Percentiles rank a stretch among this genome's conserved stretches.
Evolutionary conservation across 2,329 filamentous ascomycete species (phyloP).

Genomic region (Phialemoniopsis sp.): DNA sequence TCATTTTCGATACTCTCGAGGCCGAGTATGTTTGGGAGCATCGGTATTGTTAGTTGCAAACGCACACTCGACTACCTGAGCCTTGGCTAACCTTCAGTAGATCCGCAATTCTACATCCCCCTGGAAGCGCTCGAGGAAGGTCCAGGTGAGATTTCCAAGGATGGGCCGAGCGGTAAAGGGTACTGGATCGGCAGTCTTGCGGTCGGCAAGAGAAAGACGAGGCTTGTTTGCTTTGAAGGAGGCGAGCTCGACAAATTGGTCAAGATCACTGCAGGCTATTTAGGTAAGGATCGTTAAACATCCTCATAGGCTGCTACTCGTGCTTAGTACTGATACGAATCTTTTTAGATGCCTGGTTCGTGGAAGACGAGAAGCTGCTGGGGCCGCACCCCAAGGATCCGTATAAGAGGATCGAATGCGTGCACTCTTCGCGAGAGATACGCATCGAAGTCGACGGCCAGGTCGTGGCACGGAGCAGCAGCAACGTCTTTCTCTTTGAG

Average conservation of each 20-base stretch:
- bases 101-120: conserved; percentile 27
- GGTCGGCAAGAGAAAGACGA: conserved; percentile 9
- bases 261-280: conserved; percentile 8
- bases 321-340: not conserved
- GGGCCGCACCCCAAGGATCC: conserved; percentile 60
- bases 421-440: conserved; percentile 49
- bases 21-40: conserved; percentile 31
- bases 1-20: conserved; percentile 24
- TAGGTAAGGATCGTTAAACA: too few relatives aligned
- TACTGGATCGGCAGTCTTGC: conserved; percentile 14
- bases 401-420: conserved; percentile 59
- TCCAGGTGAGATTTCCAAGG: conserved; percentile 3
- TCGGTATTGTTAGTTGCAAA: conserved; percentile 15
- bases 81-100: too few relatives aligned
- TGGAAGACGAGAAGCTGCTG: conserved; percentile 27
- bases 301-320: not conserved
- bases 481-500: conserved; percentile 53
- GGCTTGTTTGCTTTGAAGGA: conserved; percentile 11
- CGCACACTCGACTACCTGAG: not conserved
- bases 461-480: conserved; percentile 39
- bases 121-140: conserved; percentile 10
- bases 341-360: conserved; percentile 27
- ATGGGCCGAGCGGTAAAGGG: conserved; percentile 3
- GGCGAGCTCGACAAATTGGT: conserved; percentile 12
- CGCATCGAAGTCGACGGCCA: conserved; percentile 42